Percentiles rank a stretch among this genome's conserved stretches.
These are phyloP conservation scores for Colletotrichum liriopes DNA, from an alignment of 2,329 filamentous ascomycete genomes.

Conservation along the genomic window DNA sequence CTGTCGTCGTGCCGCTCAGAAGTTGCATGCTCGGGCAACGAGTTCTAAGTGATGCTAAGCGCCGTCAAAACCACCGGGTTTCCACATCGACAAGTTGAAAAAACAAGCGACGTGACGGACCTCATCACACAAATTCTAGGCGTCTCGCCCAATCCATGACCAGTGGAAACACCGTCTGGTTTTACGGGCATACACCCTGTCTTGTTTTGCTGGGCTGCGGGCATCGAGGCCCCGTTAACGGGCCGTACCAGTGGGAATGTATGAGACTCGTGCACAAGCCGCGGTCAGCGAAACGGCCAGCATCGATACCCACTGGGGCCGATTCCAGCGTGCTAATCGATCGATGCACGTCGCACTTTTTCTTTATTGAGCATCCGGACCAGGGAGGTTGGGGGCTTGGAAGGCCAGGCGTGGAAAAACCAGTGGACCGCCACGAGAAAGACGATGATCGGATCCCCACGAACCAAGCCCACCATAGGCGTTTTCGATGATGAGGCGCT, in stretches of 20 bases:
- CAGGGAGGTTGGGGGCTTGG: background rate
- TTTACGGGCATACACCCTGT: constrained; percentile 13
- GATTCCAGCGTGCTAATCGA: constrained; percentile 17
- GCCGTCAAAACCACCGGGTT: constrained; percentile 3
- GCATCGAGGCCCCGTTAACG: constrained; percentile 19
- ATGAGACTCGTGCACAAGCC: constrained; percentile 8
- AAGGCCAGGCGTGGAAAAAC: background rate
- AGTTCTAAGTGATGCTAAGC: constrained; percentile 12
- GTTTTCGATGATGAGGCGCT: constrained; percentile 10
- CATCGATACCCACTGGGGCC: constrained; percentile 15
- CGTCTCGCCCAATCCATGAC: constrained; percentile 29
- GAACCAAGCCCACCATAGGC: background rate
- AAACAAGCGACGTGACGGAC: background rate
- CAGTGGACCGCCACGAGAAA: constrained; percentile 13
- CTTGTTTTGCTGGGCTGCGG: constrained; percentile 15
- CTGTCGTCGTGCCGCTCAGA: constrained; percentile 9
- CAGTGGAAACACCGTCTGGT: constrained; percentile 8
- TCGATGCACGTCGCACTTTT: constrained; percentile 24
- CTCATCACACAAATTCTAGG: constrained; percentile 9
- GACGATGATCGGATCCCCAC: constrained; percentile 9
- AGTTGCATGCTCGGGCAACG: background rate
- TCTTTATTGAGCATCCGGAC: background rate
- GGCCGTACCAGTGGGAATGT: constrained; percentile 14
- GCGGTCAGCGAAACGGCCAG: constrained; percentile 11
- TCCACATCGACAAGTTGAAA: background rate